Evolutionary conservation across 768 basidiomycete genomes (phyloP), one percentile per base, ranked within the genome.

Genomic region (Nidularia pulvinata): DNA sequence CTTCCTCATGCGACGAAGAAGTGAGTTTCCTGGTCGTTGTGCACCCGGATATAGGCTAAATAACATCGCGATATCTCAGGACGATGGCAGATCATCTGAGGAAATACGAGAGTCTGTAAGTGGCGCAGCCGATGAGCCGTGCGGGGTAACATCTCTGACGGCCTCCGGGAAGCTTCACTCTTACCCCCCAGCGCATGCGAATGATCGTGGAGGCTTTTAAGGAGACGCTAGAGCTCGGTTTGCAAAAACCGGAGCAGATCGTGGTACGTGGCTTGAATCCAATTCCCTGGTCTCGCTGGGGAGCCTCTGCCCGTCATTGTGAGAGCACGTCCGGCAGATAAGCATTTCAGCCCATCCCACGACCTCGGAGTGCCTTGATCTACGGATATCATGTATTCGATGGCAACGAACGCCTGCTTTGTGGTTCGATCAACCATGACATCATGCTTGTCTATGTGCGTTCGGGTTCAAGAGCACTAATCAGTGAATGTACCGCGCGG

Each of bases 191-290:
- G 68, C 73, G 93, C 54, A 95, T 95, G 94, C 81, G 93, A 47
- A 96, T 95, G 84, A 97, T 98, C 64, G 94, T 95, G 25, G 93
- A 97, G 66, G 91, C 95, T 0, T 95, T 99, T 77, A 86, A 93
- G 66, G 95, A 98, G 46, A 85, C 91, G 1, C 81, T 99, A 30
- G 95, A 97, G 62, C 70, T 82, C 25, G 97, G 97, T 11, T 75
- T 99, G 48, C 76, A 88, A 59, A 89, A 95, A 70, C 79, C 81
- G 25, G 82, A 85, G 19, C 91, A 98, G 74, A 78, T 89, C 36
- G 95, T 98, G 70, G 96, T 96, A 69, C 61, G 94, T 84, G 51
- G 52, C 42, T n/a, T 30, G 30, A 36, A 42, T 48, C 47, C 43
- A 30, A 30, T 30, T 30, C 25, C 25, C 3, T 4, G 25, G 25